Evolutionary conservation across 2,329 filamentous ascomycete genomes (phyloP), one percentile per base, ranked within the genome.

Genomic region (Aspergillus puulaauensis): DNA sequence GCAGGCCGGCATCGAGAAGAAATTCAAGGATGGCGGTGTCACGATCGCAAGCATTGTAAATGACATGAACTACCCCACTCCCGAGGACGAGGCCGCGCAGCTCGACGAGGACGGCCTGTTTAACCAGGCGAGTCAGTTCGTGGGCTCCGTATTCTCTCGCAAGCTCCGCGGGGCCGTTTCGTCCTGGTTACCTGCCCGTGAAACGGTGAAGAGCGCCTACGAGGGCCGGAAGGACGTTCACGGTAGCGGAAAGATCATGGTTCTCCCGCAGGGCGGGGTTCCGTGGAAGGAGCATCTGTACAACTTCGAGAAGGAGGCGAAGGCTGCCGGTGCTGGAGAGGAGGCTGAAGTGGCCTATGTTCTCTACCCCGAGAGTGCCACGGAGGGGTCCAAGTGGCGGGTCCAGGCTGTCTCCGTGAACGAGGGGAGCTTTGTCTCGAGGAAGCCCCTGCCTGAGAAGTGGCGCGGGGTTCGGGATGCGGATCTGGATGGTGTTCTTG

Each of bases 261-360:
- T 97, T 24, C 83, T 99, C 56, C 84, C 89, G 62, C 87, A 90
- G 71, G 87, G 89, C 58, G 90, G 78, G 15, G 70, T 93, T 60
- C 93, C 93, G 2, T 98, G 95, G 95, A 95, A 96, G 74, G 93
- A 98, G 70, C 95, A 99, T 75, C 83, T 99, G 17, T 98, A 96
- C 79, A 86, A 84, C 17, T 84, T 98, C 27, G 95, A 99, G 77
- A 82, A 82, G 66, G 82, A 87, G 69, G 67, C 69, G 65, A 82
- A 87, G 69, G 67, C 69, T 7, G 64, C 65, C 0, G 59, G 12
- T 73, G n/a, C 19, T 3, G 41, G 70, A 8, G 73, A 73, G 55
- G 70, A 85, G 41, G 43, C 43, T 1, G 84, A 86, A 66, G 87
- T 93, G 4, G 81, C 93, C 51, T 98, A 97, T 71, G 93, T 96